phyloP scores from a whole-genome alignment of 2,329 filamentous ascomycete genomes.

The Neurospora sp. region DNA sequence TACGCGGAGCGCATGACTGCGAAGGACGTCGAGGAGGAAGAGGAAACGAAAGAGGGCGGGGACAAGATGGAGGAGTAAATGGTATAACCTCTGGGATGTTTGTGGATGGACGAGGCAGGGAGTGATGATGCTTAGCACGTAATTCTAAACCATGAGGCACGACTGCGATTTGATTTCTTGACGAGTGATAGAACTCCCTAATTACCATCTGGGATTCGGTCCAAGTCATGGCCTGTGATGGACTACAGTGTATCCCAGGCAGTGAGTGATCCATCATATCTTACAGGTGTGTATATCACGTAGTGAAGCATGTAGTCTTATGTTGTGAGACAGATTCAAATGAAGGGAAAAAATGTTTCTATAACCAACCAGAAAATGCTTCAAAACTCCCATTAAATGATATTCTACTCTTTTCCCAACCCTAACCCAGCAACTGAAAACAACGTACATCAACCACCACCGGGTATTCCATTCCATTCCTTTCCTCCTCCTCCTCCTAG shows the following conservation, averaged over 20 bases:
- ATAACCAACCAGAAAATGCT: background rate
- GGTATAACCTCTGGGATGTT: background rate
- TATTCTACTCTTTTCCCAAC: background rate
- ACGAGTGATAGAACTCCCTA: background rate
- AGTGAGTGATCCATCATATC: background rate
- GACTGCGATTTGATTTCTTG: background rate
- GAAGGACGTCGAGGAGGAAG: conserved; percentile 67
- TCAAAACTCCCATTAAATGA: background rate
- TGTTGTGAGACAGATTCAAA: background rate
- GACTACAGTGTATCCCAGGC: background rate
- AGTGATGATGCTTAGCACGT: background rate
- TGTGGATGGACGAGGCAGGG: background rate
- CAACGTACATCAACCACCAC: background rate
- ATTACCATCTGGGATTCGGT: background rate
- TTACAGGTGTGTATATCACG: background rate
- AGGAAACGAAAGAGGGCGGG: conserved; percentile 45
- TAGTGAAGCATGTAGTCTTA: background rate
- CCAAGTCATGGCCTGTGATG: background rate
- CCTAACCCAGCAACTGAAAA: background rate
- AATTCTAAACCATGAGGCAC: background rate
- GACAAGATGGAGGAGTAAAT: conserved; percentile 83
- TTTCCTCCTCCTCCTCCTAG: background rate
- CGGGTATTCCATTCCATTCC: background rate
- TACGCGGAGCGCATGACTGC: conserved; percentile 91
- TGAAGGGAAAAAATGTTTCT: background rate